Percentiles rank a stretch among this genome's conserved stretches.
These are phyloP conservation scores for Aphanocladium album DNA, from an alignment of 2,329 filamentous ascomycete genomes.

Conservation along the genomic window DNA sequence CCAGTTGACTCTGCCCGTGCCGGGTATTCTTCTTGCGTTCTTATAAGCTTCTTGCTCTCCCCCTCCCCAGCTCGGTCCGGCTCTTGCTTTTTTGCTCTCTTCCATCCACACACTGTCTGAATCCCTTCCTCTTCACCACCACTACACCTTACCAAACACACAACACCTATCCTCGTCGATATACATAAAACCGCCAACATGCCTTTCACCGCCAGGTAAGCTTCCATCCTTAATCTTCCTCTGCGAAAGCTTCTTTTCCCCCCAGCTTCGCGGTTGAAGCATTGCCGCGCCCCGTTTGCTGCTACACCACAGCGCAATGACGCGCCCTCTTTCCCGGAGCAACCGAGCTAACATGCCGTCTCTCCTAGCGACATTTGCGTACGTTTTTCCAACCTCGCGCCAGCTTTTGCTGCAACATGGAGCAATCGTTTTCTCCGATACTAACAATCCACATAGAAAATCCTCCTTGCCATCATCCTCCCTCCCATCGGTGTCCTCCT, in stretches of 20 bases:
- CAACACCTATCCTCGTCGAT: background rate
- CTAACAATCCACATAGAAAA: slow-evolving; percentile 56
- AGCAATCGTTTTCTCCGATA: too few relatives aligned
- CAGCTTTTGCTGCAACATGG: too few relatives aligned
- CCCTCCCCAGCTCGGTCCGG: background rate
- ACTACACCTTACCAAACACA: background rate
- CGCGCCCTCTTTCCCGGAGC: background rate
- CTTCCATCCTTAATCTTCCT: background rate
- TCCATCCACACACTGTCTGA: background rate
- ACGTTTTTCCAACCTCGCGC: background rate
- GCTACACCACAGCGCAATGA: background rate
- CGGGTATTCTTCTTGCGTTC: background rate
- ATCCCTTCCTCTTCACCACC: background rate
- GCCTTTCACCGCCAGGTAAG: slow-evolving; percentile 57
- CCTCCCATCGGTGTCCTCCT: slow-evolving; percentile 91
- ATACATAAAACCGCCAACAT: slow-evolving; percentile 35
- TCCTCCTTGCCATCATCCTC: slow-evolving; percentile 82
- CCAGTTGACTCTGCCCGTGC: background rate
- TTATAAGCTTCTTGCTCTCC: slow-evolving; percentile 12
- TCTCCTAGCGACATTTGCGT: slow-evolving; percentile 11
- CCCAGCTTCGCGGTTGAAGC: background rate
- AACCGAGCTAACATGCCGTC: background rate
- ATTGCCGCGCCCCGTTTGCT: background rate
- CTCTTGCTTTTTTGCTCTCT: background rate
- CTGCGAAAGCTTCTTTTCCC: too few relatives aligned